Base-by-base conservation (phyloP, 1,139 yeast species). In the Hemisphaericaspora subhashii region DNA sequence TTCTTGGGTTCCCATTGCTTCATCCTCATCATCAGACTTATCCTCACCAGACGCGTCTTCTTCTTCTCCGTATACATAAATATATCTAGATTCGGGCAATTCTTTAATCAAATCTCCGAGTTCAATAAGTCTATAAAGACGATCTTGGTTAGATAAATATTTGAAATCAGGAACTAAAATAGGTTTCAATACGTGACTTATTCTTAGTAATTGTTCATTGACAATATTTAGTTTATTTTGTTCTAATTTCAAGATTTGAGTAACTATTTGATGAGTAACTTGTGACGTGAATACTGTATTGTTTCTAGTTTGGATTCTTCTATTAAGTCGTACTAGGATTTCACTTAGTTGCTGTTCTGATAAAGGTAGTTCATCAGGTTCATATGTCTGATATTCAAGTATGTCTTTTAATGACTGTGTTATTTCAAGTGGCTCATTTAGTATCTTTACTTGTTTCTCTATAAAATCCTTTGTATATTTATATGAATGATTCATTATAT, bases 161-260 rank as follows among this genome's bases (percentile, higher is more conserved):
- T 43, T 44, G 29, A 46, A 49, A 17, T 56, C 59, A 1, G 71
- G 68, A 4, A 66, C 36, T 16, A 62, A 33, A 23, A 69, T 53
- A 0, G 74, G 74, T 42, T 50, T 50, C 34, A 66, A 42, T 10
- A 62, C 43, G 6, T 44, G 36, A 26, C 56, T 49, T 2, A 63
- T 50, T 14, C 53, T 54, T 12, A 40, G 38, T 25, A 70, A 46
- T 35, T 56, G 55, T 17, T 62, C 67, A 42, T 55, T 57, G 11
- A 67, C 64, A 20, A 52, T 43, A 17, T 52, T 42, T 14, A 67
- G 33, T 41, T 64, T 62, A 21, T 58, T 54, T 28, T 54, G 52
- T 41, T 70, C 76, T 38, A 59, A 51, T 50, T 63, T 63, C 14
- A 64, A 35, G 10, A 70, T 51, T 44, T 69, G 75, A 39, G 61